A percentile compares a stretch with the other conserved stretches of the same genome.
Evolutionary conservation across 2,329 filamentous ascomycete species (phyloP).

Genomic region (Claviceps fusiformis): DNA sequence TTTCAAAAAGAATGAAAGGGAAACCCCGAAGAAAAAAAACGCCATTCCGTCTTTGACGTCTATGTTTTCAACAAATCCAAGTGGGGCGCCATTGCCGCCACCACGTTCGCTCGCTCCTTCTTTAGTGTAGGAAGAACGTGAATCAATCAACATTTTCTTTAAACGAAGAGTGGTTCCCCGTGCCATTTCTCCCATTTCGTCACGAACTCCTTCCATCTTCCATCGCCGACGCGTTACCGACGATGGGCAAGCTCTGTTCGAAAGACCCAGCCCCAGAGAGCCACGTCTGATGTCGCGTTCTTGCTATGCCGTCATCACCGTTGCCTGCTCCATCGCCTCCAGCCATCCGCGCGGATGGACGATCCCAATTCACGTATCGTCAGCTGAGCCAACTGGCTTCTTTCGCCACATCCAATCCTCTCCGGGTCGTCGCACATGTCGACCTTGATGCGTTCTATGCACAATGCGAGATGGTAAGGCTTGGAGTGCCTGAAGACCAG

Average conservation of each 20-base stretch:
- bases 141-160: not conserved
- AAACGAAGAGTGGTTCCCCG: not conserved
- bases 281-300: not conserved
- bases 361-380: constrained; percentile 72
- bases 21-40: too few species aligned
- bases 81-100: not conserved
- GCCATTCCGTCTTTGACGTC: too few species aligned
- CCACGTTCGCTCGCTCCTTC: not conserved
- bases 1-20: too few species aligned
- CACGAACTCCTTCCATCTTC: not conserved
- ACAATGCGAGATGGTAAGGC: constrained; percentile 86
- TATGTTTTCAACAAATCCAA: not conserved
- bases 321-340: constrained; percentile 15
- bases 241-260: not conserved
- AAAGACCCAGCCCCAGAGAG: not conserved
- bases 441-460: constrained; percentile 97
- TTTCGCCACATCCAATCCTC: constrained; percentile 57
- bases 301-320: constrained; percentile 3
- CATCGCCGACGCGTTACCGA: not conserved
- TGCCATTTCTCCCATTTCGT: not conserved
- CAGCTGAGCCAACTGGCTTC: constrained; percentile 65
- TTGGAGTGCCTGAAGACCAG: constrained; percentile 58
- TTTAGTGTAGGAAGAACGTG: not conserved
- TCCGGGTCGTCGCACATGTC: constrained; percentile 80
- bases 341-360: constrained; percentile 15